Evolutionary conservation across 495 filamentous ascomycete genomes (phyloP).

Genomic region (Aspergillus nidulans): DNA sequence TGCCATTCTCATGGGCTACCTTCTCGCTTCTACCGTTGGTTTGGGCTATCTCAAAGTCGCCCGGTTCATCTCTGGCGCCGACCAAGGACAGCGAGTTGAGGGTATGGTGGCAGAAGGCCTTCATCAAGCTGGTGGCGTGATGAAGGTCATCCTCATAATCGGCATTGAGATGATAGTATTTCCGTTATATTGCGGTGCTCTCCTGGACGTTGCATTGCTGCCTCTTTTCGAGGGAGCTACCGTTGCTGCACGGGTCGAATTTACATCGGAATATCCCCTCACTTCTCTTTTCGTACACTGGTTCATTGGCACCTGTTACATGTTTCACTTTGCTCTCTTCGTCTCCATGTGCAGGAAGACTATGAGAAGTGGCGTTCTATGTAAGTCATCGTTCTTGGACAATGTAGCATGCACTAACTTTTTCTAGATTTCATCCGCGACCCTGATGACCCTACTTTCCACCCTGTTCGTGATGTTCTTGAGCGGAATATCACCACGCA

Average conservation of each 20-base stretch:
- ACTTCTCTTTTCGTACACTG: conserved; percentile 96
- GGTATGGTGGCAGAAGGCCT: conserved; percentile 76
- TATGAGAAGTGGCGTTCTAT: conserved; percentile 87
- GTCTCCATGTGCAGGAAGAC: conserved; percentile 99
- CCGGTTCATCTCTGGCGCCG: conserved; percentile 57
- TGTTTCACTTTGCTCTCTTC: conserved; percentile 99
- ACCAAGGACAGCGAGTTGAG: conserved; percentile 68
- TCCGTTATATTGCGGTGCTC: conserved; percentile 87
- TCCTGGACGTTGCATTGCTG: conserved; percentile 83
- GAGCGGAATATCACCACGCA: conserved; percentile 91
- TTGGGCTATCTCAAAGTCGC: conserved; percentile 71
- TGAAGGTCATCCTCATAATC: conserved; percentile 98
- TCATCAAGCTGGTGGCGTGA: conserved; percentile 88
- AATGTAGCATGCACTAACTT: conserved; percentile 5
- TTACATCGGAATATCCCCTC: conserved; percentile 68
- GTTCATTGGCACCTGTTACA: conserved; percentile 98
- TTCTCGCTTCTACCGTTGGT: conserved; percentile 66
- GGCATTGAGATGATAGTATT: conserved; percentile 99
- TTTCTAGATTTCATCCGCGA: conserved; percentile 90
- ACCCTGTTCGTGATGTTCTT: conserved; percentile 93
- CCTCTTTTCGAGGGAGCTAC: conserved; percentile 82
- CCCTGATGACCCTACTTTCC: conserved; percentile 97
- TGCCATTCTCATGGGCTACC: conserved; percentile 78
- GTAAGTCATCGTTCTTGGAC: conserved; percentile 43
- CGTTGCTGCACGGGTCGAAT: conserved; percentile 67